Percentiles rank a stretch among this genome's conserved stretches.
phyloP scores from a whole-genome alignment of 352 stramenopile genomes.

The Pythium myriotylum region DNA sequence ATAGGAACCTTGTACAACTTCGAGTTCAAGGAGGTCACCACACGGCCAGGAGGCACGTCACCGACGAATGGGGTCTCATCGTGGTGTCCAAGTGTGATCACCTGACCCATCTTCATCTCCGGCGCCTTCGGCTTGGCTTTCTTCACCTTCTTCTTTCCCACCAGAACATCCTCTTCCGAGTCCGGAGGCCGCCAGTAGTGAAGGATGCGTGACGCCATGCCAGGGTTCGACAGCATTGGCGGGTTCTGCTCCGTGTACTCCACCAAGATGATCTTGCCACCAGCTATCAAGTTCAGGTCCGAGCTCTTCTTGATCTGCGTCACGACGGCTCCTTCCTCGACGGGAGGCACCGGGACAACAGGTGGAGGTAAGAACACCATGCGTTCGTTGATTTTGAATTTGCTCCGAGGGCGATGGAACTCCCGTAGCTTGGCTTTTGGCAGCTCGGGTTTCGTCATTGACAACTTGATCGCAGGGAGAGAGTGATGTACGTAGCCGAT shows the following conservation, averaged over 20 bases:
- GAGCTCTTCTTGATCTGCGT: conserved; percentile 90
- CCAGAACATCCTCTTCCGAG: conserved; percentile 35
- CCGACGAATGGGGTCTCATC: conserved; percentile 85
- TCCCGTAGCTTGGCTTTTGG: conserved; percentile 80
- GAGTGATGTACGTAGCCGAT: conserved; percentile 86
- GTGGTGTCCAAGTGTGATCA: conserved; percentile 80
- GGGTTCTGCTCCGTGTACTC: conserved; percentile 87
- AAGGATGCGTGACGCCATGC: conserved; percentile 83
- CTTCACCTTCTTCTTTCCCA: conserved; percentile 77
- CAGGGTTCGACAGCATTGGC: conserved; percentile 79
- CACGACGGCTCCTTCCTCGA: conserved; percentile 72
- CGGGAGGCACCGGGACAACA: conserved; percentile 37
- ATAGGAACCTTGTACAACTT: conserved; percentile 86
- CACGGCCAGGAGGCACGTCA: conserved; percentile 70
- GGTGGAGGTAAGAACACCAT: conserved; percentile 56
- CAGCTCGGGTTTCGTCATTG: conserved; percentile 82
- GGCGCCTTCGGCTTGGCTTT: conserved; percentile 71
- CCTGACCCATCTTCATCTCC: conserved; percentile 78
- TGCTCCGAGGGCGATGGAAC: conserved; percentile 80
- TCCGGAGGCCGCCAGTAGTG: conserved; percentile 85
- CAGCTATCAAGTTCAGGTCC: conserved; percentile 73
- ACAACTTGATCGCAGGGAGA: conserved; percentile 86
- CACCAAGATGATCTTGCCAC: conserved; percentile 78
- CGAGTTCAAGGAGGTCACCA: conserved; percentile 82
- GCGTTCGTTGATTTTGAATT: conserved; percentile 87